phyloP scores from a whole-genome alignment of 2,329 filamentous ascomycete genomes.

The Cladophialophora carrionii region DNA sequence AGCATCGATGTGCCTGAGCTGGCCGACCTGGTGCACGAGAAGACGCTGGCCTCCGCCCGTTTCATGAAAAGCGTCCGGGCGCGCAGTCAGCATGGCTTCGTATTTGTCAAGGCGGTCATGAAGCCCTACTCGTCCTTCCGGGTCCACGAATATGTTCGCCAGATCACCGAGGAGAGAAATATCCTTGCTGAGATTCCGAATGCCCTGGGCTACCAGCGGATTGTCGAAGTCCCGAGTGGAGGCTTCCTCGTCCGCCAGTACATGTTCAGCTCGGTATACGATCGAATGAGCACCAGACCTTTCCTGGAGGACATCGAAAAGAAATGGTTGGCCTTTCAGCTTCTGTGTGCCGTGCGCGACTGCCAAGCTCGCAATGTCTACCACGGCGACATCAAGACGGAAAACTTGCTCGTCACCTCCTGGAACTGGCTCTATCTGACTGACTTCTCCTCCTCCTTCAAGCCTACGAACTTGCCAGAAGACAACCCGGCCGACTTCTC shows the following conservation, averaged over 20 bases:
- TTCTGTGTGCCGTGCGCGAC: conserved; percentile 88
- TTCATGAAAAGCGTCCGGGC: conserved; percentile 98
- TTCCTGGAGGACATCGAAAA: conserved; percentile 98
- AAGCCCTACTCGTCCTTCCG: conserved; percentile 86
- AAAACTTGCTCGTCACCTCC: conserved; percentile 94
- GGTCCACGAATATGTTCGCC: conserved; percentile 75
- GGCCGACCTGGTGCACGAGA: conserved; percentile 87
- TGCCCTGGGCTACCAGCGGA: conserved; percentile 83
- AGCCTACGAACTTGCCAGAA: conserved; percentile 88
- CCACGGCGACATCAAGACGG: conserved; percentile 98
- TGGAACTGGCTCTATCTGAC: conserved; percentile 99
- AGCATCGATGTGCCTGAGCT: conserved; percentile 94
- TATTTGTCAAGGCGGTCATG: conserved; percentile 91
- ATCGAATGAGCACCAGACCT: conserved; percentile 89
- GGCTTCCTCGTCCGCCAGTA: conserved; percentile 94
- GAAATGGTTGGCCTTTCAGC: conserved; percentile 96
- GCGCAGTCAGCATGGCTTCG: conserved; percentile 83
- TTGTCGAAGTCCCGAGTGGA: conserved; percentile 87
- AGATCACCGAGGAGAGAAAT: conserved; percentile 79
- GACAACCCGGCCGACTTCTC: conserved; percentile 97
- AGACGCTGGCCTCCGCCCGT: conserved; percentile 83
- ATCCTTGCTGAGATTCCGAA: conserved; percentile 83
- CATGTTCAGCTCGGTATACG: conserved; percentile 94
- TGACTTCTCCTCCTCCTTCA: conserved; percentile 96
- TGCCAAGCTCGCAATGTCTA: conserved; percentile 87